phyloP scores from a whole-genome alignment of 257 asterid genomes.

The Forsythia suspensa region DNA sequence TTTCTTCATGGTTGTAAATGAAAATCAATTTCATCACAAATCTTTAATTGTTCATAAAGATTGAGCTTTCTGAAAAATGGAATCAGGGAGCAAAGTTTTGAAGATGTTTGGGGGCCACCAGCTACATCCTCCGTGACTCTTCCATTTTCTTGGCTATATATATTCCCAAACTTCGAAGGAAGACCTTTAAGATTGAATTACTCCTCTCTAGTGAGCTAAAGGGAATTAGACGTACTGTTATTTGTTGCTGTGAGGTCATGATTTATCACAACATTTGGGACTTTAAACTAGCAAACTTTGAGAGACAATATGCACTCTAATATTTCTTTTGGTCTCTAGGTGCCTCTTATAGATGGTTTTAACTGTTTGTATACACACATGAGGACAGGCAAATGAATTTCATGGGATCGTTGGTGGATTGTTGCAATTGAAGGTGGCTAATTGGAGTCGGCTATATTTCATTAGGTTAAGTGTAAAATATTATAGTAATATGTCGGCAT shows the following conservation, averaged over 20 bases:
- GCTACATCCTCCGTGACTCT: slow-evolving; percentile 15
- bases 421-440: not conserved
- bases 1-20: too few relatives aligned
- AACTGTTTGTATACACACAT: not conserved
- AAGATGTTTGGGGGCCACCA: slow-evolving; percentile 7
- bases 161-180: slow-evolving; percentile 22
- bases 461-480: not conserved
- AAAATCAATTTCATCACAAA: too few relatives aligned
- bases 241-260: not conserved
- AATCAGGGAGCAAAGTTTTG: slow-evolving; percentile 3
- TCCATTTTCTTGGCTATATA: slow-evolving; percentile 13
- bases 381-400: not conserved
- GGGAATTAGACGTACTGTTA: not conserved
- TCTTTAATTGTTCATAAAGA: too few relatives aligned
- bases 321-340: not conserved
- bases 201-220: not conserved
- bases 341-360: not conserved
- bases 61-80: too few relatives aligned
- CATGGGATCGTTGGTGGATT: not conserved
- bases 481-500: not conserved
- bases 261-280: not conserved
- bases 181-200: slow-evolving; percentile 30
- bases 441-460: not conserved
- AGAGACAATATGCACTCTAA: not conserved
- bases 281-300: not conserved